Evolutionary conservation across 768 basidiomycete species (phyloP), one percentile per base, ranked within the genome.

Genomic region (Naematelia aurantialba): DNA sequence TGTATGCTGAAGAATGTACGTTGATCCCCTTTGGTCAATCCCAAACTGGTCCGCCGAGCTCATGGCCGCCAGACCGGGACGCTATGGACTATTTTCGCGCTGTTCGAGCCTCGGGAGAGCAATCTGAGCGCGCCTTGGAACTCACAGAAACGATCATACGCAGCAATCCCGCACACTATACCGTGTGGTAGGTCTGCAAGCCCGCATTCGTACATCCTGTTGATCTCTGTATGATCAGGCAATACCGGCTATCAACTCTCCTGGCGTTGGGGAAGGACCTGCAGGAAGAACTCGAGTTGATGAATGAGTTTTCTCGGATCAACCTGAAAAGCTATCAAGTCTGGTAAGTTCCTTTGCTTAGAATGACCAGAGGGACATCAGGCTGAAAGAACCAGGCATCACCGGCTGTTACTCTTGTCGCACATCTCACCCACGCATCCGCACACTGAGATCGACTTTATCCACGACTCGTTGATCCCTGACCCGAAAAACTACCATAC

Each of bases 401-500:
- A 81, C 57, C 78, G 80, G 4, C 76, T 78, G 2, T 81, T 82
- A 8, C 76, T 80, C 17, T 56, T 78, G 25, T 76, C 77, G 0
- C 72, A 74, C 45, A 65, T 78, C 30, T 68, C 71, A 12, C 72
- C 79, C 2, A n/a, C 67, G 59, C 57, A 74, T 51, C 66, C 77
- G 2, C 60, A 62, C 1, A 58, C 70, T 24, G 96, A 99, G 77
- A 85, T 98, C 55, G 81, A 74, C 31, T 97, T 96, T 77, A 86
- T 91, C 73, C 82, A 85, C 52, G 77, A 79, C 56, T 85, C 85
- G 1, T 83, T 99, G 27, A 79, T 83, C 5, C 81, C 78, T 21
- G 96, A 99, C 73, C 78, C 84, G 46, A 99, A 99, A 83, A 99
- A 99, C 80, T 99, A 99, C 76, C 94, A 98, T 77, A 98, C 96